Evolutionary conservation across 2,329 filamentous ascomycete species (phyloP).

Genomic region (Moelleriella libera): DNA sequence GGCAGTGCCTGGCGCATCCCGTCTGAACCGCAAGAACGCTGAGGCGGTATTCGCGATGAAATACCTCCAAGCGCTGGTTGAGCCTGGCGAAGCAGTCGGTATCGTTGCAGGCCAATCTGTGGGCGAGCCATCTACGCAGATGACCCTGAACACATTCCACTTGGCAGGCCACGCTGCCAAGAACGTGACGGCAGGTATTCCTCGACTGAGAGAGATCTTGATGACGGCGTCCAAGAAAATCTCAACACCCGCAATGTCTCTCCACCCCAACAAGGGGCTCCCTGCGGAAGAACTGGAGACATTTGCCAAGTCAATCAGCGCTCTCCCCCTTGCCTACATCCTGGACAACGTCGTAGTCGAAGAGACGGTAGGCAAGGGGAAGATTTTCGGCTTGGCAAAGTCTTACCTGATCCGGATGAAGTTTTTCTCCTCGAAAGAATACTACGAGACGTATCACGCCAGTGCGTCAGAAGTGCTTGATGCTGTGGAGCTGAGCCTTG

Average conservation of each 20-base stretch:
- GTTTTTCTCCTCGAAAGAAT: constrained; percentile 77
- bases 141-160: constrained; percentile 99
- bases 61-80: constrained; percentile 81
- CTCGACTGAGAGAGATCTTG: constrained; percentile 88
- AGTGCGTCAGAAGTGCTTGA: constrained; percentile 60
- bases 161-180: constrained; percentile 96
- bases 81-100: constrained; percentile 91
- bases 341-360: constrained; percentile 68
- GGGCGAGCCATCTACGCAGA: constrained; percentile 94
- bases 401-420: constrained; percentile 70
- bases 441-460: constrained; percentile 76
- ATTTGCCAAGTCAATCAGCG: constrained; percentile 87
- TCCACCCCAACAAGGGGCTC: constrained; percentile 63
- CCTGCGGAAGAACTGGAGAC: constrained; percentile 52
- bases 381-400: constrained; percentile 59
- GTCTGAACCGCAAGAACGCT: constrained; percentile 55
- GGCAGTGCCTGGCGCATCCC: constrained; percentile 5
- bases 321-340: constrained; percentile 70
- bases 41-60: constrained; percentile 80
- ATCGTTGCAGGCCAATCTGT: constrained; percentile 95
- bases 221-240: constrained; percentile 92
- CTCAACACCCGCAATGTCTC: constrained; percentile 80
- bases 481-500: constrained; percentile 68
- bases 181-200: constrained; percentile 98
- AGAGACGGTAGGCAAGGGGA: constrained; percentile 63